Evolutionary conservation across 2,329 filamentous ascomycete genomes (phyloP).

Genomic region (Venturia oleaginea): DNA sequence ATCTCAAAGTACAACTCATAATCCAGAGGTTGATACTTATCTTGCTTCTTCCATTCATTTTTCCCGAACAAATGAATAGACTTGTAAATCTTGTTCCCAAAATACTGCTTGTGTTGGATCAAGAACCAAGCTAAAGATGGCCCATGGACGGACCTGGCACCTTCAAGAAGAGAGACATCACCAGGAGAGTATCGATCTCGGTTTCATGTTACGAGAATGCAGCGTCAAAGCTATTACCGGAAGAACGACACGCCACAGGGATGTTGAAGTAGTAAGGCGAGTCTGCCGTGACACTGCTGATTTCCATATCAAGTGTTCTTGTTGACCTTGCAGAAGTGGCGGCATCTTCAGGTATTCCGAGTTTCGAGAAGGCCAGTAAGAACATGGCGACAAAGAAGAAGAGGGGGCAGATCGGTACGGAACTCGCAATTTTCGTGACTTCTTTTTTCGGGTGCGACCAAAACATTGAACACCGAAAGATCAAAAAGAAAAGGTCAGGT

Average conservation of each 20-base stretch:
- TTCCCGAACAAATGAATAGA: neutral
- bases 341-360: neutral
- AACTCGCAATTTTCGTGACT: neutral
- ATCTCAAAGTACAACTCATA: neutral
- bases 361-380: neutral
- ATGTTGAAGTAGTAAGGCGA: neutral
- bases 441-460: neutral
- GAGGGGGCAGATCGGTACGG: neutral
- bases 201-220: neutral
- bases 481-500: neutral
- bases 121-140: constrained; percentile 12
- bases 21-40: neutral
- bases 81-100: constrained; percentile 6
- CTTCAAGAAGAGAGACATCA: too few species aligned
- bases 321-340: neutral
- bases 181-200: neutral
- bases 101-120: constrained; percentile 11
- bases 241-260: neutral
- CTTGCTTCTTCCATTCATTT: neutral
- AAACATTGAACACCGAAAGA: neutral
- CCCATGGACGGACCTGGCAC: constrained; percentile 8
- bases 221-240: neutral
- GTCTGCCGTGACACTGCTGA: neutral
- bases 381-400: neutral
- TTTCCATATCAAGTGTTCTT: neutral